A percentile compares a stretch with the other conserved stretches of the same genome.
These are phyloP conservation scores for Alternaria postmessia DNA, from an alignment of 2,329 filamentous ascomycete genomes.

Conservation along the genomic window DNA sequence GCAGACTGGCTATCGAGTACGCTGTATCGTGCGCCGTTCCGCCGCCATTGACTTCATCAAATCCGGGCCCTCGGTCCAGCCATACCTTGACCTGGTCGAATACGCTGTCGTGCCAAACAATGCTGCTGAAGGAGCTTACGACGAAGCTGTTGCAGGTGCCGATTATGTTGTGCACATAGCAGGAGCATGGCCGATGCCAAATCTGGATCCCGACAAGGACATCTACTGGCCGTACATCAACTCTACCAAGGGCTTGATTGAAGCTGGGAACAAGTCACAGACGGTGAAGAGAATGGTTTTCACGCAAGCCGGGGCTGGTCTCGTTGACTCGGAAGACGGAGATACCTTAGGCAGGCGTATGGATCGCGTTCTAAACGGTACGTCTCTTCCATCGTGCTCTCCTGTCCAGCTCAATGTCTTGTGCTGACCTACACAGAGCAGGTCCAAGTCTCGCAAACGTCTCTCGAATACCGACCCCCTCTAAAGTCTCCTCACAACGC, in stretches of 20 bases:
- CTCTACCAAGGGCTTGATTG: conserved; percentile 41
- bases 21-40: conserved; percentile 43
- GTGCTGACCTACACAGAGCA: conserved; percentile 23
- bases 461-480: conserved; percentile 36
- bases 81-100: conserved; percentile 30
- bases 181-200: conserved; percentile 44
- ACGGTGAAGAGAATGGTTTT: conserved; percentile 43
- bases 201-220: conserved; percentile 44
- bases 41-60: conserved; percentile 36
- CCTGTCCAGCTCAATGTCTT: background rate
- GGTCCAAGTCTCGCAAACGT: conserved; percentile 30
- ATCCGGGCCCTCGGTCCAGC: conserved; percentile 38
- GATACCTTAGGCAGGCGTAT: conserved; percentile 41
- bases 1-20: conserved; percentile 40
- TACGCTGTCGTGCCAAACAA: conserved; percentile 43
- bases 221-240: conserved; percentile 46
- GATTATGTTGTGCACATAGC: conserved; percentile 44
- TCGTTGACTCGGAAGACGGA: conserved; percentile 44
- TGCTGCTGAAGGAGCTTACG: conserved; percentile 35
- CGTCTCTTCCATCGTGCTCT: background rate
- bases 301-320: conserved; percentile 45
- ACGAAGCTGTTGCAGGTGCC: conserved; percentile 34
- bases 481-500: conserved; percentile 43
- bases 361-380: conserved; percentile 36
- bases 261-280: conserved; percentile 33